phyloP scores from a whole-genome alignment of 139 green algal species.

The Chlamydomonas urium region DNA sequence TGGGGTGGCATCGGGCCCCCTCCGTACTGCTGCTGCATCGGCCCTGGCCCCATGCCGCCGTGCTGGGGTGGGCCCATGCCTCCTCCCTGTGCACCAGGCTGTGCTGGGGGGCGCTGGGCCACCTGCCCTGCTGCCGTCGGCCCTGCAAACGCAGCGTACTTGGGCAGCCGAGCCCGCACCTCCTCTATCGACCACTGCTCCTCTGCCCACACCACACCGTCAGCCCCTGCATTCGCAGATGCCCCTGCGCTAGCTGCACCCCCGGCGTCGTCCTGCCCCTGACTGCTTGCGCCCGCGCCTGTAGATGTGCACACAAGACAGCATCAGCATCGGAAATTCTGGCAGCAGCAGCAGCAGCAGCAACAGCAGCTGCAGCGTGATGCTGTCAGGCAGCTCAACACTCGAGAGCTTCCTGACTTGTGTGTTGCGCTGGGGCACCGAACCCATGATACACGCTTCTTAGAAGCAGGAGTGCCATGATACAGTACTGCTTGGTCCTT shows the following conservation, averaged over 20 bases:
- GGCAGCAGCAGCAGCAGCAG: too few relatives aligned
- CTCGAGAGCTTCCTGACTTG: too few relatives aligned
- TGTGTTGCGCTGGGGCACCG: too few relatives aligned
- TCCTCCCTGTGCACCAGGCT: not conserved
- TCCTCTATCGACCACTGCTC: constrained; percentile 52
- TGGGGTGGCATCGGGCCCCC: too few relatives aligned
- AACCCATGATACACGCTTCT: not conserved
- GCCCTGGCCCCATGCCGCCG: not conserved
- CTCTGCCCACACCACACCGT: constrained; percentile 46
- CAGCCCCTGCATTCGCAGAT: not conserved
- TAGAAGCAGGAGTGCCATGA: too few relatives aligned
- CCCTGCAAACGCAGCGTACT: constrained; percentile 28
- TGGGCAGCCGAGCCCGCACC: constrained; percentile 36
- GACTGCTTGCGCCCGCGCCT: too few relatives aligned
- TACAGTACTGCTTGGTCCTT: not conserved
- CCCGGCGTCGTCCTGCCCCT: too few relatives aligned
- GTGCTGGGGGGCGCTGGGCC: not conserved
- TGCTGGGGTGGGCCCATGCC: not conserved
- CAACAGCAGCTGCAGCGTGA: too few relatives aligned
- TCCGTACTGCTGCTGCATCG: not conserved
- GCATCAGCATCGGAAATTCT: too few relatives aligned
- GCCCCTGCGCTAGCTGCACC: too few relatives aligned
- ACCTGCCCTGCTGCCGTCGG: not conserved
- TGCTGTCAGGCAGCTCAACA: too few relatives aligned
- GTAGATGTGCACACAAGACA: too few relatives aligned